These are phyloP conservation scores for Pseudogymnoascus sp. DNA, from an alignment of 2,329 filamentous ascomycete species.

Conservation along the genomic window DNA sequence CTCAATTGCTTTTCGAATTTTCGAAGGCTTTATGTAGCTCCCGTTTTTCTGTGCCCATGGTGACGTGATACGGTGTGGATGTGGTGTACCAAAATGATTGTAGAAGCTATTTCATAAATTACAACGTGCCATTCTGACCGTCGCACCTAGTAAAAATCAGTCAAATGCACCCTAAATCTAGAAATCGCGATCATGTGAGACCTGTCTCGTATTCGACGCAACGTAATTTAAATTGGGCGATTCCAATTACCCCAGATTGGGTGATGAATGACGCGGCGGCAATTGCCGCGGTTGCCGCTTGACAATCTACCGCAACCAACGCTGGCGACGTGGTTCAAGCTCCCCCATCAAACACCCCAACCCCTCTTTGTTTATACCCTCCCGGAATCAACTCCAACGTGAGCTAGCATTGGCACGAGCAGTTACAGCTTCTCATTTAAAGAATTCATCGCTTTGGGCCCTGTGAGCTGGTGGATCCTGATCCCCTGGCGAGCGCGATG, in stretches of 20 bases:
- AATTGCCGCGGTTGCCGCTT: conserved; percentile 8
- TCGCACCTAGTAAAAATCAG: not conserved
- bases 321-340: conserved; percentile 3
- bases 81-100: not conserved
- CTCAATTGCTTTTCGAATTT: conserved; percentile 21
- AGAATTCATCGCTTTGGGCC: not conserved
- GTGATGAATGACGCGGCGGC: conserved; percentile 6
- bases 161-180: not conserved
- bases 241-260: conserved; percentile 6
- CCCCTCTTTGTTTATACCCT: not conserved
- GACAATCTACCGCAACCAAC: conserved; percentile 3
- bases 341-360: not conserved
- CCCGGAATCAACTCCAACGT: not conserved
- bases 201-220: not conserved
- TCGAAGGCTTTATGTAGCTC: not conserved
- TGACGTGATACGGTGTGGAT: conserved; percentile 1
- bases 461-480: conserved; percentile 1
- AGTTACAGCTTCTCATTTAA: conserved; percentile 5
- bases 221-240: conserved; percentile 2
- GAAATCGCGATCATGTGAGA: not conserved
- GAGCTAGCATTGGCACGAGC: not conserved
- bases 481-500: conserved; percentile 10
- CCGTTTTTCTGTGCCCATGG: not conserved
- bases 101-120: not conserved
- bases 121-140: not conserved